Evolutionary conservation across 129 eudicot genomes (phyloP), one percentile per base, ranked within the genome.

Genomic region (Tagetes erecta): DNA sequence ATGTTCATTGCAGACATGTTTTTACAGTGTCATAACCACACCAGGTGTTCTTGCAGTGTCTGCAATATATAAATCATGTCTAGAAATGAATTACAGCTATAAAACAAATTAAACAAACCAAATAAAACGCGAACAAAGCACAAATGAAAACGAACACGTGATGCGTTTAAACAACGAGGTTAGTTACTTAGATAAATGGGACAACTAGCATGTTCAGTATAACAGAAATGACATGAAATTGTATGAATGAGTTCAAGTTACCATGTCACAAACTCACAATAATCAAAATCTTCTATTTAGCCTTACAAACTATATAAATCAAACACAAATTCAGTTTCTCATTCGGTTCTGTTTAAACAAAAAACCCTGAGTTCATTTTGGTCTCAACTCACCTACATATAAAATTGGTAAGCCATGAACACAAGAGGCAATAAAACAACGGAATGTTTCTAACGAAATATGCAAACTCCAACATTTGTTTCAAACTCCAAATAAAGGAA

Each of bases 1-100:
- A 77, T 72, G 79, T 71, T 82, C 75, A 71, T 64, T n/a, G 72
- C 27, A 52, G 84, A 68, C 79, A 82, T 77, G 70, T 38, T 67
- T 77, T 42, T 65, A 72, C 13, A 50, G 68, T 53, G 8, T 44
- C 49, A 78, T 41, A 37, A 47, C 73, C 78, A 78, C 64, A 46
- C 5, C 27, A 42, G 73, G 73, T 36, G 52, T 34, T 8, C 71
- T 47, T 52, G 77, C 8, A 34, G 34, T 68, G 67, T 67, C 72
- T 51, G 74, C 68, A 64, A 70, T 34, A 42, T 38, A 34, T 62
- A 36, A 35, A 62, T 11, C 67, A 10, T 62, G 67, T 62, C 44
- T 36, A 62, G 1, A 62, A 62, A 62, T 62, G 20, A 27, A 49
- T 68, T 57, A 39, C 66, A 31, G 12, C 34, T 51, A 52, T 31